phyloP scores from a whole-genome alignment of 148 eudicot species.

The Pharnaceum exiguum region DNA sequence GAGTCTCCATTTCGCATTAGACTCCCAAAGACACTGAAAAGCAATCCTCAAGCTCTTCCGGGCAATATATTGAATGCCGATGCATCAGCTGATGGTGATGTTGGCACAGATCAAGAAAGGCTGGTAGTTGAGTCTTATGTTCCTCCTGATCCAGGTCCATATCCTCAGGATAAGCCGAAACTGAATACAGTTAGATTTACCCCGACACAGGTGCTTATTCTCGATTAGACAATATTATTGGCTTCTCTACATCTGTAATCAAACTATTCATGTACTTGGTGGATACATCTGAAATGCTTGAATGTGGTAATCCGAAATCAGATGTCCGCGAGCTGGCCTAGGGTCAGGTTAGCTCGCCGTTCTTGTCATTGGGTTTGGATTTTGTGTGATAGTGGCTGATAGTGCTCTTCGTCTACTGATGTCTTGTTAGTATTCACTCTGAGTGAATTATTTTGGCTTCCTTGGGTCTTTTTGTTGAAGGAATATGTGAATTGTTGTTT shows the following conservation, averaged over 20 bases:
- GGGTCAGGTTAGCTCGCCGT: too few relatives aligned
- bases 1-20: slow-evolving; percentile 70
- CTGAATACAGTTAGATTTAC: slow-evolving; percentile 94
- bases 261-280: not conserved
- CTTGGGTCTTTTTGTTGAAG: too few relatives aligned
- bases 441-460: too few relatives aligned
- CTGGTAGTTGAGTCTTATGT: slow-evolving; percentile 86
- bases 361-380: too few relatives aligned
- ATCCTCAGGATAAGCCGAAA: slow-evolving; percentile 97
- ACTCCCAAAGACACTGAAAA: slow-evolving; percentile 66
- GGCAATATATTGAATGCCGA: slow-evolving; percentile 41
- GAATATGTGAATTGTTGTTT: too few relatives aligned
- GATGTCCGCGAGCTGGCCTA: too few relatives aligned
- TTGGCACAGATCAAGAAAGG: slow-evolving; percentile 40
- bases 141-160: slow-evolving; percentile 98
- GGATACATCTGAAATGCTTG: too few relatives aligned
- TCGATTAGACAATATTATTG: not conserved
- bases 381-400: too few relatives aligned
- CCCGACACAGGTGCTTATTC: slow-evolving; percentile 65
- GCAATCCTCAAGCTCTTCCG: slow-evolving; percentile 49
- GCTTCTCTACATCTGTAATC: not conserved
- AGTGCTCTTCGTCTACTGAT: too few relatives aligned
- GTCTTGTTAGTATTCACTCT: too few relatives aligned
- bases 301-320: too few relatives aligned
- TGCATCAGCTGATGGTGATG: slow-evolving; percentile 29